Evolutionary conservation across 2,329 filamentous ascomycete species (phyloP), one percentile per base, ranked within the genome.

Genomic region (Capronia coronata): DNA sequence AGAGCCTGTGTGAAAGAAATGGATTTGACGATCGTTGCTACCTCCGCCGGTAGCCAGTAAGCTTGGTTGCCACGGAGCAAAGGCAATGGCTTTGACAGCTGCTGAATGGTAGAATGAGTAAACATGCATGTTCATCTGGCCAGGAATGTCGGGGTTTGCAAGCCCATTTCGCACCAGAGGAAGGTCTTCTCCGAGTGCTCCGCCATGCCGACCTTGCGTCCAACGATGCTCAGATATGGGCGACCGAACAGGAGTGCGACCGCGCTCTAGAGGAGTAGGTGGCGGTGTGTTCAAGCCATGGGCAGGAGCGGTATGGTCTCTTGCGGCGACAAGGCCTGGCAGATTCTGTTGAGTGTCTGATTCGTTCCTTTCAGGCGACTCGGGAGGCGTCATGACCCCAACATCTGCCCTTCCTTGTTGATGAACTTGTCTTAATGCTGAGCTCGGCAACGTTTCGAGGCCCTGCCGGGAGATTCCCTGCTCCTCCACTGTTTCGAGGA

Each of bases 11-110:
- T 97, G 90, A 67, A 86, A 96, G 71, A 98, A 98, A 68, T 94
- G 90, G 50, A 98, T 95, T 65, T 88, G 88, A 61, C 88, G 87
- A 70, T 98, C 91, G 62, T 94, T 94, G 39, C 87, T 91, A 19
- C 93, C 93, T 32, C 93, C 91, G 2, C 93, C 89, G 1, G 91
- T 94, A 11, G 93, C 93, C 32, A 98, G 69, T 3, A 98, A 76
- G 2, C 84, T 86, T 19, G 86, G 80, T 49, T 91, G 86, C 91
- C 90, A 98, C 0, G 93, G 91, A 56, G 91, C 94, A 68, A 97
- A 97, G 1, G 93, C 89, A 59, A 97, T 93, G 25, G 93, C 93
- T 68, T 98, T 98, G 58, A 97, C 86, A 2, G 93, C 93, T 0
- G 91, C 91, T 21, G 80, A 80, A 65, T 98, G 88, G 9, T 74